Percentiles rank a stretch among this genome's conserved stretches.
Conservation (phyloP, 768 basidiomycete genomes). For the Lenzites betulinus region DNA sequence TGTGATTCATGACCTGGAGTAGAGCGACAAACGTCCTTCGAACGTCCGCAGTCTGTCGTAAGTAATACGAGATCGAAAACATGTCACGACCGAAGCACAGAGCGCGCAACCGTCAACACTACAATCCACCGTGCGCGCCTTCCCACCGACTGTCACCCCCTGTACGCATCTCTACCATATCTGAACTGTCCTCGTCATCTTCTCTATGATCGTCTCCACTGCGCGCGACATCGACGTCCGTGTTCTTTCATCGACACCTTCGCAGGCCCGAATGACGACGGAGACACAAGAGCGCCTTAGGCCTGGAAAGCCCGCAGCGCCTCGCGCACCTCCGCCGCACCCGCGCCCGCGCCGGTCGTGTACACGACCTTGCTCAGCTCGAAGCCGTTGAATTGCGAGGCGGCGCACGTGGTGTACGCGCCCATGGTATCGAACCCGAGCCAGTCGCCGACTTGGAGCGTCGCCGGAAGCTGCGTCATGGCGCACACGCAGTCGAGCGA, state of each 20-base stretch:
- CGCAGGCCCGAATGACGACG: too few species aligned
- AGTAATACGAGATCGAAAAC: not conserved
- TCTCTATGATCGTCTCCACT: conserved; percentile 8
- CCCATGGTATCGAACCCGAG: conserved; percentile 98
- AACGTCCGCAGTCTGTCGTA: not conserved
- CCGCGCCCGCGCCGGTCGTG: conserved; percentile 60
- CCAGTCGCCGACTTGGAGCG: conserved; percentile 93
- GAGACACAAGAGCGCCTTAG: not conserved
- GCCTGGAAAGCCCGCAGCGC: conserved; percentile 52
- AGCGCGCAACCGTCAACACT: conserved; percentile 2
- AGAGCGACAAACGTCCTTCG: not conserved
- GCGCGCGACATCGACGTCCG: not conserved
- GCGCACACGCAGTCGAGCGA: conserved; percentile 91
- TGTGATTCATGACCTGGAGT: not conserved
- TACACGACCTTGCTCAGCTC: conserved; percentile 79
- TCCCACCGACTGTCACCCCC: not conserved
- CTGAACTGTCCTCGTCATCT: not conserved
- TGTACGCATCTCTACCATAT: not conserved
- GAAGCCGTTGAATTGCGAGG: conserved; percentile 95
- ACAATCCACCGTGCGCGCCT: not conserved
- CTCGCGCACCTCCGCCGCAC: conserved; percentile 51
- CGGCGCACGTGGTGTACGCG: conserved; percentile 97
- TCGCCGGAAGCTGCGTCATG: conserved; percentile 59
- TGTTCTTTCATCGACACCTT: not conserved
- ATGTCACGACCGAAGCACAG: not conserved